These are phyloP conservation scores for Pseudogymnoascus pannorum DNA, from an alignment of 2,329 filamentous ascomycete species.

Conservation along the genomic window DNA sequence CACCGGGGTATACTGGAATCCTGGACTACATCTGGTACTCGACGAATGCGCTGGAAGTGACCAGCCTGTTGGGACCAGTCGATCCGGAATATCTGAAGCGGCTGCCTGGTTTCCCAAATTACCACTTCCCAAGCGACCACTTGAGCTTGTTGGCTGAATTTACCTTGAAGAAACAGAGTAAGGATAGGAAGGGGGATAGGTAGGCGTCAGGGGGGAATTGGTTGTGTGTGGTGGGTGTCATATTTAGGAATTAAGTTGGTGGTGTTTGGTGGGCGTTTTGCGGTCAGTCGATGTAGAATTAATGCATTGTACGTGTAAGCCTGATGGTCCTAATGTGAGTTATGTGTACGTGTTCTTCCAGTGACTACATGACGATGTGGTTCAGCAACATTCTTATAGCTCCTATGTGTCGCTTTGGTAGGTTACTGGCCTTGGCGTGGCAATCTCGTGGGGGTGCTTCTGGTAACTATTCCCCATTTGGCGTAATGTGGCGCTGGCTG, in stretches of 20 bases:
- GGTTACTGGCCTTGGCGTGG: not conserved
- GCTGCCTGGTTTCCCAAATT: conserved; percentile 68
- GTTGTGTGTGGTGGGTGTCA: not conserved
- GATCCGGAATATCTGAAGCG: conserved; percentile 63
- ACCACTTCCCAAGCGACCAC: conserved; percentile 70
- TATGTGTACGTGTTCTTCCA: not conserved
- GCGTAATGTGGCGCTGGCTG: not conserved
- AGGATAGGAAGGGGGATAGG: conserved; percentile 3
- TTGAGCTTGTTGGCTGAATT: conserved; percentile 63
- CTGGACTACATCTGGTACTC: conserved; percentile 99
- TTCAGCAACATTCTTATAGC: not conserved
- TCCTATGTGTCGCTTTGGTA: not conserved
- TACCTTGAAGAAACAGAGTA: conserved; percentile 45
- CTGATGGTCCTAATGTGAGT: not conserved
- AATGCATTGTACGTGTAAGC: conserved; percentile 6
- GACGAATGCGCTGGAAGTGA: conserved; percentile 63
- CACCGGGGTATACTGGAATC: conserved; percentile 82
- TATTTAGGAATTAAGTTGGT: conserved; percentile 8
- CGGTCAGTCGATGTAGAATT: conserved; percentile 8
- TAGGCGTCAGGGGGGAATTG: not conserved
- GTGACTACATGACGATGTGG: not conserved
- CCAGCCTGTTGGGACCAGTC: conserved; percentile 59
- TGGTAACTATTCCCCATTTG: not conserved
- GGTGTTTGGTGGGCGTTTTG: conserved; percentile 8
- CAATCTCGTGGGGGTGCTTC: not conserved